These are phyloP conservation scores for Candida albicans DNA, from an alignment of 1,139 yeast species.

Conservation along the genomic window DNA sequence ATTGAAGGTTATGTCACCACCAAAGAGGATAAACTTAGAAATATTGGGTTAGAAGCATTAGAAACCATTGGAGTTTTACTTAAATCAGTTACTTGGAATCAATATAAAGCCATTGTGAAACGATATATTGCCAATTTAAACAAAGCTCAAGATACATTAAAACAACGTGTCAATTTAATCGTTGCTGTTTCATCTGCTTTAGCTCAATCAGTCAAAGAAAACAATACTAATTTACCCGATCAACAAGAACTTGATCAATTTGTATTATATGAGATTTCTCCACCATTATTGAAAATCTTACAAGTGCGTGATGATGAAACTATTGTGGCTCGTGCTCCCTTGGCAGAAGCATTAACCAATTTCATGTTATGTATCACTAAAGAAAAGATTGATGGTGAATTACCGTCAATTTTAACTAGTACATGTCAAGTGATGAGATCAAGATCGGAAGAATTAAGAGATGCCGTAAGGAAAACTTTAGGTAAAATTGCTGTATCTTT, in stretches of 20 bases:
- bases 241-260: conserved; percentile 51
- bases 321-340: conserved; percentile 68
- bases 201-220: conserved; percentile 21
- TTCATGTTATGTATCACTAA: conserved; percentile 64
- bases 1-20: conserved; percentile 73
- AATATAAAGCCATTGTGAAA: conserved; percentile 70
- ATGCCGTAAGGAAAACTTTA: conserved; percentile 76
- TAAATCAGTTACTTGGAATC: conserved; percentile 70
- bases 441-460: conserved; percentile 85
- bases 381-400: conserved; percentile 53
- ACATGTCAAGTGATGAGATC: conserved; percentile 87
- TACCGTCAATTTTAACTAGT: conserved; percentile 82
- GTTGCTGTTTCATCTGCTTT: conserved; percentile 65
- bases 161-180: conserved; percentile 61
- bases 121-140: conserved; percentile 63
- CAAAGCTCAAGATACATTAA: conserved; percentile 48
- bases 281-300: conserved; percentile 60
- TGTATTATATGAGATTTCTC: conserved; percentile 59
- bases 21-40: conserved; percentile 63
- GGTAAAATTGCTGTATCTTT: conserved; percentile 62
- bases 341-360: conserved; percentile 80
- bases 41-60: conserved; percentile 73
- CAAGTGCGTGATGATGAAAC: conserved; percentile 75
- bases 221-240: conserved; percentile 28
- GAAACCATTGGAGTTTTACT: conserved; percentile 61